These are phyloP conservation scores for Pyrenophora seminiperda DNA, from an alignment of 2,329 filamentous ascomycete species.

Conservation along the genomic window DNA sequence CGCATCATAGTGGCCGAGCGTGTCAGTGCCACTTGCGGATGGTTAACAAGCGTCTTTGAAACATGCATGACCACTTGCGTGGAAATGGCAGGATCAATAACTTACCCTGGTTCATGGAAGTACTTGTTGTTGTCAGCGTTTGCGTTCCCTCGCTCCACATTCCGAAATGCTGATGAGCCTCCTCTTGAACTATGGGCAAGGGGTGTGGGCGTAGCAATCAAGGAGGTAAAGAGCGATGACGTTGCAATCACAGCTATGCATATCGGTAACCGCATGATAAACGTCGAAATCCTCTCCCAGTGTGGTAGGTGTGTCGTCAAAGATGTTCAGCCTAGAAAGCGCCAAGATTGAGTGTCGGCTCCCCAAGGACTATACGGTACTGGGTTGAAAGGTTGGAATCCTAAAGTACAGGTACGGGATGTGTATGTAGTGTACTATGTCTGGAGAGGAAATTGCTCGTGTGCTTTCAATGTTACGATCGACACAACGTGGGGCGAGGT, in stretches of 20 bases:
- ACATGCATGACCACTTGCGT: not conserved
- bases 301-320: not conserved
- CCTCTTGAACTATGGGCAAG: not conserved
- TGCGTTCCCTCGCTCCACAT: not conserved
- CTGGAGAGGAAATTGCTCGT: conserved; percentile 12
- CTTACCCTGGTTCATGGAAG: conserved; percentile 49
- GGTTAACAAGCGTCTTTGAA: conserved; percentile 17
- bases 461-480: conserved; percentile 5
- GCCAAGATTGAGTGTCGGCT: not conserved
- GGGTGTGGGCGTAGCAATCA: conserved; percentile 29
- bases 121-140: conserved; percentile 37
- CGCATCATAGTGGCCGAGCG: conserved; percentile 73
- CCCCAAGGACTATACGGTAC: not conserved
- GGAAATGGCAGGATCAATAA: conserved; percentile 3
- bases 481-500: conserved; percentile 5
- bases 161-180: not conserved
- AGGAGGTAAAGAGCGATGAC: conserved; percentile 24
- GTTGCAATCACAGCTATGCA: conserved; percentile 28
- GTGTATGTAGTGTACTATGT: not conserved
- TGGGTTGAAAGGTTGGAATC: too few species aligned
- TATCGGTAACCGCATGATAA: conserved; percentile 36
- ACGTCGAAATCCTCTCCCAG: not conserved
- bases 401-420: not conserved
- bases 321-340: not conserved
- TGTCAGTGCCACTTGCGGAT: conserved; percentile 50